Evolutionary conservation across 2,329 filamentous ascomycete genomes (phyloP), one percentile per base, ranked within the genome.

Genomic region (Hymenoscyphus scutula): DNA sequence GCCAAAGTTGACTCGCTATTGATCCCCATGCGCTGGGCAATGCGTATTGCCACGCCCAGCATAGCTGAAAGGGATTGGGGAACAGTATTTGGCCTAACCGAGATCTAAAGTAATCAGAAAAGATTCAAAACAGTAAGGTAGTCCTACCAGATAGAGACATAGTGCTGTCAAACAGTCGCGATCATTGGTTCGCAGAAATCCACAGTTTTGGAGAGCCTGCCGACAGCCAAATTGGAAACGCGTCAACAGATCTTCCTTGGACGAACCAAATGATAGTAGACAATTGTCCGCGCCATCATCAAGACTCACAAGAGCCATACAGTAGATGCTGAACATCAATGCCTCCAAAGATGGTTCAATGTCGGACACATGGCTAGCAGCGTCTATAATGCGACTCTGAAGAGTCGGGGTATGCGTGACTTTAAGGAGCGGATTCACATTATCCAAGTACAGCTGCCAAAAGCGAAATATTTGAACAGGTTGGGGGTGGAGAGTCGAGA

Each of bases 401-500:
- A 91, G 74, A 0, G 86, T 86, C 0, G 90, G 89, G 1, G 88
- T 82, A 71, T 94, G 90, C 27, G 91, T 85, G 54, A 87, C 71
- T 72, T 92, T 93, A 67, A 86, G 84, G 54, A 92, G 74, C 0
- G 90, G 89, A 69, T 93, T 89, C 61, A 93, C 86, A 64, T 90
- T 87, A 56, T 91, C 86, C 5, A 92, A 77, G 67, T 88, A 92
- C 8, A 85, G 79, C 72, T 92, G 88, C 90, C 90, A 94, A 5
- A 94, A 80, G 58, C 82, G 81, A 69, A 90, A 87, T 29, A 90
- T 83, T 37, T 90, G 85, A 13, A 84, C 81, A 0, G 86, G 82
- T 4, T 84, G 78, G 0, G 90, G 90, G 68, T 89, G 76, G 29
- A 37, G 25, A n/a, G n/a, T 23, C 32, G 29, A 34, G 32, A 57